Conservation (phyloP, 2,329 filamentous ascomycete species). For the Ophiocordyceps unilateralis region DNA sequence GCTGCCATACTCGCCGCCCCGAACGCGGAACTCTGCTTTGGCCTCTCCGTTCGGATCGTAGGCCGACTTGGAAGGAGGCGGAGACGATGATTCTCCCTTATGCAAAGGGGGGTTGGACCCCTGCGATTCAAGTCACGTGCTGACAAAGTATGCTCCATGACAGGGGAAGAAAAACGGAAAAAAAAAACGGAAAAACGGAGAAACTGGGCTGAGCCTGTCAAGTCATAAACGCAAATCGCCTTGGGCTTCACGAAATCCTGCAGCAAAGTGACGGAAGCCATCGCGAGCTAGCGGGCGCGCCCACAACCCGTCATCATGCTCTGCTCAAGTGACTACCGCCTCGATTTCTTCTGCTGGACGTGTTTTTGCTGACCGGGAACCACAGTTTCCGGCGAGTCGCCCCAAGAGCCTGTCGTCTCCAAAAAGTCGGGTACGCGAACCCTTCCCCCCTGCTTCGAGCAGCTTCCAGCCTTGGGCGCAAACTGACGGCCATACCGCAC, state of each 20-base stretch:
- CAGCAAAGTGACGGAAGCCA: no score
- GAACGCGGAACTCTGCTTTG: neutral
- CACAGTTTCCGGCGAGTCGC: constrained; percentile 87
- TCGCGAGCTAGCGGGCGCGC: constrained; percentile 6
- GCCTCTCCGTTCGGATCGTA: neutral
- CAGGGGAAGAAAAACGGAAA: no score
- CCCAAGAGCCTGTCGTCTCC: constrained; percentile 86
- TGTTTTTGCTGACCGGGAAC: constrained; percentile 3
- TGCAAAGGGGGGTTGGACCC: no score
- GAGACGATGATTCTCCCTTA: no score
- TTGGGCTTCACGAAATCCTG: neutral
- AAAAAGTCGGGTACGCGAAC: constrained; percentile 65
- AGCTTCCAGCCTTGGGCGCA: neutral
- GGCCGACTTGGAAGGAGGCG: neutral
- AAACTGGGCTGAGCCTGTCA: neutral
- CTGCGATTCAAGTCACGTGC: no score
- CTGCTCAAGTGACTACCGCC: constrained; percentile 24
- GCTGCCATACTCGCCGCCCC: neutral
- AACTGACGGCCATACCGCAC: constrained; percentile 1
- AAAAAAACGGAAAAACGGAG: neutral
- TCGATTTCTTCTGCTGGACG: no score
- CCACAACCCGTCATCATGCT: constrained; percentile 22
- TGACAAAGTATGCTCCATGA: no score
- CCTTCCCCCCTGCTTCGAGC: neutral
- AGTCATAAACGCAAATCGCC: neutral